Base-by-base conservation (phyloP, 495 filamentous ascomycete genomes). In the Aspergillus ellipticus region DNA sequence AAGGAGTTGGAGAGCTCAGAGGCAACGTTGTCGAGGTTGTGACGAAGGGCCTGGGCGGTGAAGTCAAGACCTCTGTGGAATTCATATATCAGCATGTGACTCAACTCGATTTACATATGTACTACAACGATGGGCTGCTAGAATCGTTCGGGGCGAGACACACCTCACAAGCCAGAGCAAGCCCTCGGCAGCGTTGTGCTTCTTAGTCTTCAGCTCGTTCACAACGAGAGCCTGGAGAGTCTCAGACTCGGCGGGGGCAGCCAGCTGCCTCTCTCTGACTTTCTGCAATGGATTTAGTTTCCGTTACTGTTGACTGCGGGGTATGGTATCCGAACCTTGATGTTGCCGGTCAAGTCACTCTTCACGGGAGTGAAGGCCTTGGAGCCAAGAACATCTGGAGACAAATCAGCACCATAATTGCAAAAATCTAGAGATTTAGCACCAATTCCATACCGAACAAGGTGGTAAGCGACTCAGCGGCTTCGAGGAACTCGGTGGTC, bases 121-220 rank as follows among this genome's bases (percentile, higher is more conserved):
- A 20, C 28, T 11, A 17, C 29, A 16, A 31, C 4, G 7, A 22
- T 13, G 6, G 20, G 21, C 39, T 37, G 49, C 24, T 17, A 46
- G 39, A 49, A 55, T 24, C 45, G 45, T 29, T 48, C 24, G 37
- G 47, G 43, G 42, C 17, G 19, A 53, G 19, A 74, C 77, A 56
- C 77, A 96, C 93, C 94, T 89, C 42, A 85, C 81, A 24, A 98
- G 82, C 94, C 94, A 98, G 20, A 96, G 69, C 41, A 97, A 77
- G 16, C 92, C 95, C 70, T 97, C 93, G 24, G 89, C 81, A 22
- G 94, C 94, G 42, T 71, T 82, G 71, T 96, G 88, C 68, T 92
- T 88, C 73, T 89, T 90, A 28, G 82, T 81, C 76, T 92, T 92
- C 60, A 96, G 73, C 75, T 98, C 94, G 66, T 90, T 95, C 35